A percentile compares a stretch with the other conserved stretches of the same genome.
Conservation (phyloP, 2,329 filamentous ascomycete species). For the Epichloe scottii region DNA sequence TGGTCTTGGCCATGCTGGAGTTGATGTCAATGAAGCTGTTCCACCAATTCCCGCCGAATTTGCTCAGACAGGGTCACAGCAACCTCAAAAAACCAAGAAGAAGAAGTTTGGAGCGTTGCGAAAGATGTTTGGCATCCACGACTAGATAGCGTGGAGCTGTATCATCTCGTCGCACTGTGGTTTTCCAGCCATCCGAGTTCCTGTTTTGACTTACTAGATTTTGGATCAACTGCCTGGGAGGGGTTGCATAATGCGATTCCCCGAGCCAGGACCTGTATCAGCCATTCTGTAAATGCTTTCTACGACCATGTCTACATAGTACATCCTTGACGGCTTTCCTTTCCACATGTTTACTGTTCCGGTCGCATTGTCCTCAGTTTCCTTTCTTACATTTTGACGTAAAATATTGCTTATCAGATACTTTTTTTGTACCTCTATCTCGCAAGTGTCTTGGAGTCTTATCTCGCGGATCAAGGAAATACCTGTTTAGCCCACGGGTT, state of each 20-base stretch:
- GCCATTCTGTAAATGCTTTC: neutral
- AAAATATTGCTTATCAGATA: too few species aligned
- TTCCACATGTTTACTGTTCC: too few species aligned
- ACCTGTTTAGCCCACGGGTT: too few species aligned
- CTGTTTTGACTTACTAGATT: neutral
- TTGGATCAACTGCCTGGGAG: too few species aligned
- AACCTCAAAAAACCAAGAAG: slow-evolving; percentile 27
- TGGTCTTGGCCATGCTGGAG: slow-evolving; percentile 8
- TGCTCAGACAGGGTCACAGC: neutral
- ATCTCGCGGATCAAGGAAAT: too few species aligned
- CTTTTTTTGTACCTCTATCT: too few species aligned
- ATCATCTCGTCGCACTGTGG: slow-evolving; percentile 2
- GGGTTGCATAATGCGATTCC: too few species aligned
- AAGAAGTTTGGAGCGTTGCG: slow-evolving; percentile 59
- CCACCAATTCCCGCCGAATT: slow-evolving; percentile 2
- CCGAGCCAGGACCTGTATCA: neutral
- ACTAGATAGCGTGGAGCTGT: slow-evolving; percentile 20
- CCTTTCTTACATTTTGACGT: too few species aligned
- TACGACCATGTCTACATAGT: too few species aligned
- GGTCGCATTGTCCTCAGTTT: too few species aligned
- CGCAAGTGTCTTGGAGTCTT: too few species aligned
- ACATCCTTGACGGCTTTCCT: too few species aligned
- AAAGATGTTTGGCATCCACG: slow-evolving; percentile 46
- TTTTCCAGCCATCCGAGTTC: neutral
- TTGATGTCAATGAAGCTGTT: slow-evolving; percentile 7